Percentiles rank a stretch among this genome's conserved stretches.
Conservation (phyloP, 202 grass and related monocot genomes). For the Carex sylvatica region DNA sequence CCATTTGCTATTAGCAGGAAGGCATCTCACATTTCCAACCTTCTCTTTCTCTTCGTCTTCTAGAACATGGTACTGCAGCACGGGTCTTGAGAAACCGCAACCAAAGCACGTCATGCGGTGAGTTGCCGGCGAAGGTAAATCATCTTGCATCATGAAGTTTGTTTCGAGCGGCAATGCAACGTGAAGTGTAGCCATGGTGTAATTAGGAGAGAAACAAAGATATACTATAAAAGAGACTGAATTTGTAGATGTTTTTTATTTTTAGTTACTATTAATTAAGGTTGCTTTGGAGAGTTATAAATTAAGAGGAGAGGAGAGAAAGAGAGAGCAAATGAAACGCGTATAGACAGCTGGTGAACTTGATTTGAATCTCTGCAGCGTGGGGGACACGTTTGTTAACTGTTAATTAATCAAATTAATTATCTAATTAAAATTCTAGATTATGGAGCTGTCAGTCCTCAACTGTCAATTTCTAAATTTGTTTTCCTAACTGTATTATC, state of each 20-base stretch:
- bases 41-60: slow-evolving; percentile 16
- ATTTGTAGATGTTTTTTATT: background rate
- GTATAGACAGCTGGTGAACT: slow-evolving; percentile 19
- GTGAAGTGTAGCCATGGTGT: background rate
- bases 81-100: background rate
- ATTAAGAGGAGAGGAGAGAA: background rate
- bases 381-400: slow-evolving; percentile 12
- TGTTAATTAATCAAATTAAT: background rate
- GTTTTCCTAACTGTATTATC: too few species aligned
- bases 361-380: background rate
- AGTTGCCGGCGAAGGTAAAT: slow-evolving; percentile 1
- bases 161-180: background rate
- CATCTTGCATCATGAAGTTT: slow-evolving; percentile 10
- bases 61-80: slow-evolving; percentile 2
- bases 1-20: background rate
- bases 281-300: background rate
- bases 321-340: background rate
- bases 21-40: background rate
- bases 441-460: background rate
- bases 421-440: background rate
- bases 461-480: too few species aligned
- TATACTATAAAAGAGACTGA: background rate
- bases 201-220: background rate
- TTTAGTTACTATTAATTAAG: too few species aligned
- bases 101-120: slow-evolving; percentile 2